phyloP scores from a whole-genome alignment of 2,329 filamentous ascomycete genomes.

The Gaeumannomyces tritici region DNA sequence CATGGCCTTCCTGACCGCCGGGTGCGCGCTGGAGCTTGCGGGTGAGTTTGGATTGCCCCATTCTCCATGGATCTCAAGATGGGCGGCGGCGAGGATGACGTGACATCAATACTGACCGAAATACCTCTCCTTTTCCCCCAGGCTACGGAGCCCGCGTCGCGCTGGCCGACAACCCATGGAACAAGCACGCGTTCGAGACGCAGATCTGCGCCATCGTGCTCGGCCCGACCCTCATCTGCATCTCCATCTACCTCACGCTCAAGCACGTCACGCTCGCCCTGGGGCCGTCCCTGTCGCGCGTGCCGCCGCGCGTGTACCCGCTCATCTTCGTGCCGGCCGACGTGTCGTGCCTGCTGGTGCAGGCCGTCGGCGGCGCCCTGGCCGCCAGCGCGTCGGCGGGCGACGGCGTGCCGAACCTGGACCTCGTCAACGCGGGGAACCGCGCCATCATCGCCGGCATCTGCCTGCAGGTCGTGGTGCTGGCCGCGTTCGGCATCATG shows the following conservation, averaged over 20 bases:
- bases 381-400: constrained; percentile 35
- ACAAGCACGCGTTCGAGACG: constrained; percentile 42
- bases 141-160: constrained; percentile 44
- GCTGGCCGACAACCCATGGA: constrained; percentile 44
- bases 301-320: constrained; percentile 42
- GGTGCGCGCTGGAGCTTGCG: constrained; percentile 39
- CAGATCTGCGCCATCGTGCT: constrained; percentile 52
- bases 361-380: constrained; percentile 47
- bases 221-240: constrained; percentile 50
- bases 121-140: constrained; percentile 10
- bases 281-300: constrained; percentile 37
- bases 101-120: neutral
- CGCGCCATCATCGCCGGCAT: constrained; percentile 44
- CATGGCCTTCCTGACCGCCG: constrained; percentile 35
- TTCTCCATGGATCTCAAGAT: neutral
- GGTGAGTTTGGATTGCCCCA: constrained; percentile 22
- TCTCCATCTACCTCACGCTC: constrained; percentile 54
- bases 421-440: constrained; percentile 35
- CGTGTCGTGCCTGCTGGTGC: constrained; percentile 46
- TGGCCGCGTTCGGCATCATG: constrained; percentile 33
- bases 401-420: constrained; percentile 19
- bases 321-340: constrained; percentile 51
- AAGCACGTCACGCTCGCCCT: constrained; percentile 46
- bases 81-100: neutral
- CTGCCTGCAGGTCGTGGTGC: constrained; percentile 41